These are phyloP conservation scores for Globisporangium yorkense DNA, from an alignment of 352 stramenopile genomes.

Conservation along the genomic window DNA sequence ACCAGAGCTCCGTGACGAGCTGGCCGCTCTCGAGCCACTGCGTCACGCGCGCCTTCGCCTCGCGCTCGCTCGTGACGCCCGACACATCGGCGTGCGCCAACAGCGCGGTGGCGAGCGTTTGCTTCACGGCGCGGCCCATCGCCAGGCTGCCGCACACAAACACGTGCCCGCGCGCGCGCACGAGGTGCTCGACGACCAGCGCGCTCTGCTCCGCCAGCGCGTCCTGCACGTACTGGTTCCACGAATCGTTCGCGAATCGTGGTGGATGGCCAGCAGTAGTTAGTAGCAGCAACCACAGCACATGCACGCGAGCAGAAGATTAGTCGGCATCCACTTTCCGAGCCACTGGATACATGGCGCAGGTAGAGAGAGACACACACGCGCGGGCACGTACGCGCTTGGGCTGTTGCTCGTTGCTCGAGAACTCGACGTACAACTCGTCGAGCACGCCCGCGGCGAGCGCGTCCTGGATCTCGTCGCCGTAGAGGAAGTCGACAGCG, in stretches of 20 bases:
- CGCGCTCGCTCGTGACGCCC: slow-evolving; percentile 22
- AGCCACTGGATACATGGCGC: background rate
- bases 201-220: slow-evolving; percentile 45
- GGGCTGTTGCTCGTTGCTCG: slow-evolving; percentile 18
- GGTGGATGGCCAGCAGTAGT: background rate
- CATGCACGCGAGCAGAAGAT: background rate
- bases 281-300: slow-evolving; percentile 1
- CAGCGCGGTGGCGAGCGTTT: slow-evolving; percentile 43
- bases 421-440: slow-evolving; percentile 58
- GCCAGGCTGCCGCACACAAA: slow-evolving; percentile 75
- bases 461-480: slow-evolving; percentile 48
- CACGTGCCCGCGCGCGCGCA: slow-evolving; percentile 51
- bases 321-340: background rate
- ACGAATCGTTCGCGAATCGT: too few relatives aligned
- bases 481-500: slow-evolving; percentile 67
- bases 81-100: slow-evolving; percentile 32
- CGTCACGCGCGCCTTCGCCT: slow-evolving; percentile 39
- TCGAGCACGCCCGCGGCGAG: slow-evolving; percentile 36
- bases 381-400: slow-evolving; percentile 36
- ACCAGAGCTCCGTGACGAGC: slow-evolving; percentile 76
- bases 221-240: slow-evolving; percentile 67
- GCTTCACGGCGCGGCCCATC: slow-evolving; percentile 77
- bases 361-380: background rate
- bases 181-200: slow-evolving; percentile 49
- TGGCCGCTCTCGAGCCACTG: slow-evolving; percentile 32